phyloP scores from a whole-genome alignment of 305 asterid species.

The Solanum hybrid region DNA sequence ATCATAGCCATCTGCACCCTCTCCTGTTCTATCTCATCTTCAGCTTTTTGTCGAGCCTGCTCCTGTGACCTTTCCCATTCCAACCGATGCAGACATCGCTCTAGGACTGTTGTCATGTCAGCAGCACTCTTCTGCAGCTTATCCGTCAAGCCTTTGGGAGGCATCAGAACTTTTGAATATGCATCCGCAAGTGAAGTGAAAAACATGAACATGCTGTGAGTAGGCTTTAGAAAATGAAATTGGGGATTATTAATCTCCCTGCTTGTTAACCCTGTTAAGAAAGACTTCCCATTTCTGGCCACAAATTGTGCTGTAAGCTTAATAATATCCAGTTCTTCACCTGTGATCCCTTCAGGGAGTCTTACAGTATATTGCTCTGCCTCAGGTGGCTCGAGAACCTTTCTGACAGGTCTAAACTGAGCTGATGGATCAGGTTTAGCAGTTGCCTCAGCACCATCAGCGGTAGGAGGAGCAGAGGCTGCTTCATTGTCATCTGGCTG shows the following conservation, averaged over 20 bases:
- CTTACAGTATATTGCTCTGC: slow-evolving; percentile 79
- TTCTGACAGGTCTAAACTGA: slow-evolving; percentile 46
- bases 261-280: slow-evolving; percentile 76
- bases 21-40: slow-evolving; percentile 84
- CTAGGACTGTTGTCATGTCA: slow-evolving; percentile 84
- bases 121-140: slow-evolving; percentile 55
- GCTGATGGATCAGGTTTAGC: slow-evolving; percentile 63
- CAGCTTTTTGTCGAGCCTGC: slow-evolving; percentile 90
- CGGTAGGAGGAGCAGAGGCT: slow-evolving; percentile 20
- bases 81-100: slow-evolving; percentile 72
- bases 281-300: slow-evolving; percentile 79
- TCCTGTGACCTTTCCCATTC: slow-evolving; percentile 95
- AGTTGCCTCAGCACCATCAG: slow-evolving; percentile 35
- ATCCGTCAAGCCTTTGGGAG: slow-evolving; percentile 60
- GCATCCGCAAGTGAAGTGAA: slow-evolving; percentile 93
- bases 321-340: slow-evolving; percentile 86
- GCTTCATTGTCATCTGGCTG: slow-evolving; percentile 37
- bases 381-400: slow-evolving; percentile 90
- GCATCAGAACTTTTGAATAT: slow-evolving; percentile 46
- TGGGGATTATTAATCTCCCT: slow-evolving; percentile 80
- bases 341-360: slow-evolving; percentile 88
- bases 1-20: slow-evolving; percentile 85
- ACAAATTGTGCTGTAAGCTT: slow-evolving; percentile 91
- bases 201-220: slow-evolving; percentile 94
- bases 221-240: slow-evolving; percentile 82